These are phyloP conservation scores for Colletotrichum theobromicola DNA, from an alignment of 2,329 filamentous ascomycete species.

Conservation along the genomic window DNA sequence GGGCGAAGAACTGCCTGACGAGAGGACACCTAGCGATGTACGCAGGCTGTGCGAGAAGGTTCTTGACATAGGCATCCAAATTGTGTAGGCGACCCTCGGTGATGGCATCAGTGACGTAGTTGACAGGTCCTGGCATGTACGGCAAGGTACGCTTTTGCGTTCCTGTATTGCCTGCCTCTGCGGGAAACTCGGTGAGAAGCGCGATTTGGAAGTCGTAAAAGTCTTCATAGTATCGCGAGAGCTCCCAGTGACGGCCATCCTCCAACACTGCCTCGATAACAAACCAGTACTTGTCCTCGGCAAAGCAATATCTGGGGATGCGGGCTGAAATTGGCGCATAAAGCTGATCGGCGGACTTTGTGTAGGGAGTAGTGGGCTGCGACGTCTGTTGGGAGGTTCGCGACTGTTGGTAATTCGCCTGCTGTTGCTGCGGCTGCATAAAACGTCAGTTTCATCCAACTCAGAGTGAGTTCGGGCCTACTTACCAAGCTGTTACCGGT, in stretches of 20 bases:
- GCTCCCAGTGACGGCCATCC: slow-evolving; percentile 89
- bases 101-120: slow-evolving; percentile 97
- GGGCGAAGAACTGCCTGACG: slow-evolving; percentile 90
- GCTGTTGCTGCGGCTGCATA: slow-evolving; percentile 24
- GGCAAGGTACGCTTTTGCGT: slow-evolving; percentile 82
- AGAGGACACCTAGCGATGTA: slow-evolving; percentile 86
- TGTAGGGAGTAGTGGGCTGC: slow-evolving; percentile 46
- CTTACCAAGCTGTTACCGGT: slow-evolving; percentile 56
- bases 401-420: slow-evolving; percentile 27
- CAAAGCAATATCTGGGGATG: slow-evolving; percentile 93
- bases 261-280: slow-evolving; percentile 91
- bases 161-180: slow-evolving; percentile 87
- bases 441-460: not conserved
- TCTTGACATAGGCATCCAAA: slow-evolving; percentile 94
- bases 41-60: slow-evolving; percentile 79
- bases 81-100: slow-evolving; percentile 92
- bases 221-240: slow-evolving; percentile 95
- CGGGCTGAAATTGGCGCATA: slow-evolving; percentile 81
- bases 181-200: slow-evolving; percentile 87
- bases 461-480: slow-evolving; percentile 2
- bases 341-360: slow-evolving; percentile 57
- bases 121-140: slow-evolving; percentile 98
- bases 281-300: slow-evolving; percentile 99
- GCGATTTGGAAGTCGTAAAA: slow-evolving; percentile 99
- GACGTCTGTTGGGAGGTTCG: slow-evolving; percentile 34